phyloP scores from a whole-genome alignment of 768 basidiomycete species.

The Boletus edulis region DNA sequence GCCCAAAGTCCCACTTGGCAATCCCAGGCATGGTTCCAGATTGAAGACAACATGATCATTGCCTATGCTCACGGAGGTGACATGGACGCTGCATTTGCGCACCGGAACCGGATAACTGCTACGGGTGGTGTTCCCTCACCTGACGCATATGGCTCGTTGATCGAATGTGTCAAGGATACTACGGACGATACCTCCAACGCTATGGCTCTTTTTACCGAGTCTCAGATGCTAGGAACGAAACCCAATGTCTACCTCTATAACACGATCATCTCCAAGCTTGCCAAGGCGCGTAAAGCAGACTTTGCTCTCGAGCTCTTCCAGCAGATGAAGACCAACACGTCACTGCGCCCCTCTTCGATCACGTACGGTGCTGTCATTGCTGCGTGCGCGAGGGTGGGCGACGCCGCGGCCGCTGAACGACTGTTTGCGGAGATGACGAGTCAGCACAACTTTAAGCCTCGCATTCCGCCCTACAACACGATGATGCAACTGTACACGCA shows the following conservation, averaged over 20 bases:
- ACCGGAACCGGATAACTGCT: slow-evolving; percentile 74
- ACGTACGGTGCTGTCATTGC: slow-evolving; percentile 94
- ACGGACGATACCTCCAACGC: slow-evolving; percentile 94
- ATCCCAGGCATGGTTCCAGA: slow-evolving; percentile 60
- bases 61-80: slow-evolving; percentile 81
- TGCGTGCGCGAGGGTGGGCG: slow-evolving; percentile 92
- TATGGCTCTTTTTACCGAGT: slow-evolving; percentile 78
- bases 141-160: slow-evolving; percentile 90
- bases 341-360: slow-evolving; percentile 72
- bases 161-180: slow-evolving; percentile 85
- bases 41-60: slow-evolving; percentile 91
- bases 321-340: slow-evolving; percentile 65
- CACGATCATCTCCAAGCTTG: slow-evolving; percentile 94
- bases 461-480: slow-evolving; percentile 95
- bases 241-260: slow-evolving; percentile 93
- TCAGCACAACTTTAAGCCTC: slow-evolving; percentile 73
- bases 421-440: slow-evolving; percentile 84
- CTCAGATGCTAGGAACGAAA: slow-evolving; percentile 59
- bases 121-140: slow-evolving; percentile 77
- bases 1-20: slow-evolving; percentile 47
- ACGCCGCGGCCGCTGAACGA: slow-evolving; percentile 73
- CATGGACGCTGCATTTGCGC: slow-evolving; percentile 74
- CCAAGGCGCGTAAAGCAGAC: slow-evolving; percentile 92
- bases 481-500: slow-evolving; percentile 97
- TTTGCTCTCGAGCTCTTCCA: slow-evolving; percentile 84